Percentiles rank a stretch among this genome's conserved stretches.
Evolutionary conservation across 108 stramenopile genomes (phyloP).

Genomic region (Mediolabrus comicus): DNA sequence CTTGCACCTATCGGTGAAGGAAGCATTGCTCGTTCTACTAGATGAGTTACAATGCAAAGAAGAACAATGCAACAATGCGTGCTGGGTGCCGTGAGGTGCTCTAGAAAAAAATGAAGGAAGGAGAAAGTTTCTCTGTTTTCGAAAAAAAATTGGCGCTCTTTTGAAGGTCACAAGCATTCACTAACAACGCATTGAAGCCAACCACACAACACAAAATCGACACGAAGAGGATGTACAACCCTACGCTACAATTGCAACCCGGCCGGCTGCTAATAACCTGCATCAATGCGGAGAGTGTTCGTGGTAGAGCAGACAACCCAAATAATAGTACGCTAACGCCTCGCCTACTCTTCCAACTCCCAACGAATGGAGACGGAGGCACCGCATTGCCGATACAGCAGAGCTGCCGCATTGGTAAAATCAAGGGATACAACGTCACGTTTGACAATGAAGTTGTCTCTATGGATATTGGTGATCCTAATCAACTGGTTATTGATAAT

Average conservation of each 20-base stretch:
- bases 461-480: constrained; percentile 59
- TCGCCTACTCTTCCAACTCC: constrained; percentile 41
- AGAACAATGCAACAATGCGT: no score
- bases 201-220: no score
- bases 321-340: constrained; percentile 20
- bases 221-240: no score
- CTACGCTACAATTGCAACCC: constrained; percentile 2
- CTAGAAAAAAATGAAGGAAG: no score
- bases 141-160: no score
- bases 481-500: constrained; percentile 30
- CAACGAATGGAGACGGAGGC: constrained; percentile 2
- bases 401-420: constrained; percentile 18
- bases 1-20: no score
- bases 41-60: no score
- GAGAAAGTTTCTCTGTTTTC: no score
- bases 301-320: constrained; percentile 10
- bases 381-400: not conserved
- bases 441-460: constrained; percentile 53
- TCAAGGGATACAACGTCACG: constrained; percentile 46
- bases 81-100: no score
- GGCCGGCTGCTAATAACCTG: constrained; percentile 37
- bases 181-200: no score
- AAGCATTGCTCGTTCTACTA: no score
- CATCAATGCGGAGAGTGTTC: constrained; percentile 25
- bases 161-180: no score